Base-by-base conservation (phyloP, 305 asterid species). In the Solanum aculeatissimum region DNA sequence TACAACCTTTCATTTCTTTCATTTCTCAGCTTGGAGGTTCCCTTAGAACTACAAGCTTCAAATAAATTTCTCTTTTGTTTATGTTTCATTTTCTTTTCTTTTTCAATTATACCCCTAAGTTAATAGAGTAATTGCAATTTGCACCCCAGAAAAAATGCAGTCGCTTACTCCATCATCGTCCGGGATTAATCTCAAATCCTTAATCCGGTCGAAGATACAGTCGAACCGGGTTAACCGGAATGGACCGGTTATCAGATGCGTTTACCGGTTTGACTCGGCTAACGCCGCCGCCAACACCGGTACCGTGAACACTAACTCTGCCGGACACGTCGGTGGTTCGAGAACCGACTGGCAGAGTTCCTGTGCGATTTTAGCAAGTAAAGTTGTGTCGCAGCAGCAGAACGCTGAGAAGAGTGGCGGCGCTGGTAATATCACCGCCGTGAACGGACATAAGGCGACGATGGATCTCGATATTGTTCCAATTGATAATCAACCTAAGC, bases 281-380 rank as follows among this genome's bases (percentile, higher is more conserved):
- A 87, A 87, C 85, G 25, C 84, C 27, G 45, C 83, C 51, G 84
- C 69, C 13, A 62, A 38, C 25, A 62, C 57, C 42, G 84, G 62
- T 47, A 15, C 40, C 42, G 43, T 65, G 25, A 90, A 85, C 54
- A 75, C 90, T 6, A 85, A 86, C 81, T 75, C 87, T 49, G 86
- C 91, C 49, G 88, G 83, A 69, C 65, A 42, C 16, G 81, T 75
- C 71, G 89, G 91, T 35, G 21, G 68, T 5, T 83, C 57, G 58
- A 91, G 97, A 63, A 87, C 93, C 55, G 98, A 96, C 85, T 96
- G 99, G 98, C 98, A 94, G 88, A 96, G 98, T 89, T 89, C 93
- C 29, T 96, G 99, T 86, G 93, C 98, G 2, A 92, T 96, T 70
- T 87, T 96, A 42, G 98, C 99, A 2, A 92, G 99, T 86, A 96